phyloP scores from a whole-genome alignment of 176 grass and related monocot genomes.

The Aechmea fasciata region DNA sequence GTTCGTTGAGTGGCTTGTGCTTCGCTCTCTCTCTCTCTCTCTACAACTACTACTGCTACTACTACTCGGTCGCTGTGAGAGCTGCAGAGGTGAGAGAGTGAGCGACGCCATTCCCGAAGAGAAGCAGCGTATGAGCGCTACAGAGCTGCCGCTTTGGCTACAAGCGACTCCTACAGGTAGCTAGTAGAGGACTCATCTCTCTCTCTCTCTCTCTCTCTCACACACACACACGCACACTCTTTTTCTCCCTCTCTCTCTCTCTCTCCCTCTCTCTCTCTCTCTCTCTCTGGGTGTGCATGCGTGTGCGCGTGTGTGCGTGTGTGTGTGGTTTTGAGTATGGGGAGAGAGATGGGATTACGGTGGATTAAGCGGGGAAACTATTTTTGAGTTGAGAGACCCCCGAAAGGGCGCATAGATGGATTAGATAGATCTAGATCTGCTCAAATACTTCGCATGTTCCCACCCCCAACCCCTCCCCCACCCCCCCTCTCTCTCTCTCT shows the following conservation, averaged over 20 bases:
- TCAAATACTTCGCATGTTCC: slow-evolving; percentile 19
- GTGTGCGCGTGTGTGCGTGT: too few species aligned
- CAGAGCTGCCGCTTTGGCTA: too few species aligned
- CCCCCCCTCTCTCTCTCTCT: slow-evolving; percentile 7
- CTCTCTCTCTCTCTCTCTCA: too few species aligned
- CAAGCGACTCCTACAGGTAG: too few species aligned
- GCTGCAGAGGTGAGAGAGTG: slow-evolving; percentile 20
- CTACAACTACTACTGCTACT: not conserved
- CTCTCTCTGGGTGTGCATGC: too few species aligned
- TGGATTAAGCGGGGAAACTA: not conserved
- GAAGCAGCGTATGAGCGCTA: not conserved
- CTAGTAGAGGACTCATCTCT: too few species aligned
- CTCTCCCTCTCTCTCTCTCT: too few species aligned
- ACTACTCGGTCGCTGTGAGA: slow-evolving; percentile 2
- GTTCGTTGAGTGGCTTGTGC: not conserved
- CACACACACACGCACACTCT: too few species aligned
- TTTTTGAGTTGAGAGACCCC: slow-evolving; percentile 5
- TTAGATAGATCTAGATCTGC: slow-evolving; percentile 45
- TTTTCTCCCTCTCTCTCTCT: too few species aligned
- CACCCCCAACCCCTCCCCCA: slow-evolving; percentile 12
- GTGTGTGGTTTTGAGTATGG: too few species aligned
- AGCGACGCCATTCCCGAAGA: slow-evolving; percentile 28
- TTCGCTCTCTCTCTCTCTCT: slow-evolving; percentile 17
- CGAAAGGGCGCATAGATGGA: not conserved
- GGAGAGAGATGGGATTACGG: slow-evolving; percentile 6